These are phyloP conservation scores for Cryptomeria japonica DNA, from an alignment of 75 land plant genomes.

Conservation along the genomic window DNA sequence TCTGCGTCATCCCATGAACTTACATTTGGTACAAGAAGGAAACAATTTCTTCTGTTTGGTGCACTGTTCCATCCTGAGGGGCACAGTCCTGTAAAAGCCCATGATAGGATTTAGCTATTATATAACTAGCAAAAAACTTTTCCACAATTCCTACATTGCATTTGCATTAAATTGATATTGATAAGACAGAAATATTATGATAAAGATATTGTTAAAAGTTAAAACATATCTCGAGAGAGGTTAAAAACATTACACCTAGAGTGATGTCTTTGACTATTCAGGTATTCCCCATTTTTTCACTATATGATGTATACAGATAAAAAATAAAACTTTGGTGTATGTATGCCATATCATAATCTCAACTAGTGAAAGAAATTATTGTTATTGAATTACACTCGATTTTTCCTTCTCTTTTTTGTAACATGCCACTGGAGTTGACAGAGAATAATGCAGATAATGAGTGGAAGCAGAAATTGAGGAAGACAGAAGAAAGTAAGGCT, in stretches of 20 bases:
- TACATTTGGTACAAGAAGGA: conserved; percentile 24
- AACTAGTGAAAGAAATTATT: background rate
- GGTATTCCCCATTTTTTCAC: background rate
- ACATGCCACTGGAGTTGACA: too few species aligned
- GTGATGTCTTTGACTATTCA: background rate
- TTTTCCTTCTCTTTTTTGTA: background rate
- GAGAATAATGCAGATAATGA: background rate
- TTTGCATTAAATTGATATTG: background rate
- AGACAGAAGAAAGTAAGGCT: background rate
- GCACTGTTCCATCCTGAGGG: conserved; percentile 63
- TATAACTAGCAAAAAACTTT: background rate
- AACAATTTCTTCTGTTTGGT: conserved; percentile 57
- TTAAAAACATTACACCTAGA: background rate
- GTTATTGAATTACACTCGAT: background rate
- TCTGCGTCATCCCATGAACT: conserved; percentile 70
- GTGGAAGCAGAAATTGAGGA: background rate
- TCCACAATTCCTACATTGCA: background rate
- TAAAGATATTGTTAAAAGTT: background rate
- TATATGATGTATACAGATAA: background rate
- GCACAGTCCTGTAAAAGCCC: conserved; percentile 48
- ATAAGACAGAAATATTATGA: background rate
- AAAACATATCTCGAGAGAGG: background rate
- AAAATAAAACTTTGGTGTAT: background rate
- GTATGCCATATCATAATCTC: background rate
- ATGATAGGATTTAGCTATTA: background rate